These are phyloP conservation scores for Cornus kousa DNA, from an alignment of 148 eudicot genomes.

Conservation along the genomic window DNA sequence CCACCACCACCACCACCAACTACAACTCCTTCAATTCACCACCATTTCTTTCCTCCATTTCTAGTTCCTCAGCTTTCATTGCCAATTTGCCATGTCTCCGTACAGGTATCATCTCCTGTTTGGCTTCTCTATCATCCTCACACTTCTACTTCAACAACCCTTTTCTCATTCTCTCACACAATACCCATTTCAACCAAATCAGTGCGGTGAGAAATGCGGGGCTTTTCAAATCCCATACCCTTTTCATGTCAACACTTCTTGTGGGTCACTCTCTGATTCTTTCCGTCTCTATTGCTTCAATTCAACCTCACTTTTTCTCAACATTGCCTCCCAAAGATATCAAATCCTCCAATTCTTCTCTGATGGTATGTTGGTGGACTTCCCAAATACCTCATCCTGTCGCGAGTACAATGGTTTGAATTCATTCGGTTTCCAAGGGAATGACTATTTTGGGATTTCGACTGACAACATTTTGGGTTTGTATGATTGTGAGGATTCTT, in stretches of 20 bases:
- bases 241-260: constrained; percentile 42
- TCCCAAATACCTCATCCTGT: constrained; percentile 41
- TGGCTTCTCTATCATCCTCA: too few species aligned
- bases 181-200: constrained; percentile 8
- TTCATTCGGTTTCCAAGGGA: constrained; percentile 51
- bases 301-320: constrained; percentile 49
- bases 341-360: constrained; percentile 61
- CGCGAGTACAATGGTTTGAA: constrained; percentile 56
- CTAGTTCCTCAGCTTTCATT: too few species aligned
- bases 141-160: too few species aligned
- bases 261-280: constrained; percentile 24
- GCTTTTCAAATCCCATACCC: constrained; percentile 51
- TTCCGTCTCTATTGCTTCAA: constrained; percentile 59
- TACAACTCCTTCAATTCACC: too few species aligned
- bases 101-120: too few species aligned
- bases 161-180: too few species aligned
- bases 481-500: constrained; percentile 82
- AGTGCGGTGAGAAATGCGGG: constrained; percentile 59
- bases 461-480: constrained; percentile 66
- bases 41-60: too few species aligned
- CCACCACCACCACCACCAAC: constrained; percentile 9
- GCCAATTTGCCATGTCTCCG: too few species aligned
- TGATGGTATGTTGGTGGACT: constrained; percentile 68
- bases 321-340: constrained; percentile 43
- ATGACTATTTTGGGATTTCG: constrained; percentile 58